Evolutionary conservation across 2,329 filamentous ascomycete genomes (phyloP), one percentile per base, ranked within the genome.

Genomic region (Cladophialophora psammophila): DNA sequence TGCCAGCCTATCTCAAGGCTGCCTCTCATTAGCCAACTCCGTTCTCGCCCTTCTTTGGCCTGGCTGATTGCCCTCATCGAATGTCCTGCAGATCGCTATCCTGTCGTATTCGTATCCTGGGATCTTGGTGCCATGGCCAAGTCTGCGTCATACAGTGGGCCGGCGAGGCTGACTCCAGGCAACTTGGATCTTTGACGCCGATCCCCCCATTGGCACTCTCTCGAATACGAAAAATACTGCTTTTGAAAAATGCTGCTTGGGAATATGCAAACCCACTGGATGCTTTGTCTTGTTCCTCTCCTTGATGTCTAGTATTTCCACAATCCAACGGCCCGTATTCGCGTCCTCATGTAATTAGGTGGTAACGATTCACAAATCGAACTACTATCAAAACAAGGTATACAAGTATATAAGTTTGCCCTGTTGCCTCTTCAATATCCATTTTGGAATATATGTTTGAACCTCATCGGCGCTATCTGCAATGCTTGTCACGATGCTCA

Each of bases 31-130:
- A 2, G 45, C 12, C 40, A 1, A 48, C 4, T 2, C 8, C 18
- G 5, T n/a, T 45, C 15, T 6, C 10, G 5, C 15, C 1, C 10
- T n/a, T 26, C 8, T 6, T 12, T 50, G 18, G 9, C 45, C 13
- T 50, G 26, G 26, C 26, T 26, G 26, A 26, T 26, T 26, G 26
- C 45, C 20, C 20, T 26, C 18, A 34, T 34, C 26, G 26, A 40
- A n/a, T 36, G 18, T 57, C 42, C 55, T 32, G 10, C 13, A 60
- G 18, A 3, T 38, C 10, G 18, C 20, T 13, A 31, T 18, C 53
- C 26, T 20, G 34, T 57, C 64, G 65, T 67, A 67, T 64, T 67
- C 65, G 61, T 53, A 53, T 67, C 53, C 40, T 34, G 5, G 15
- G 10, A 18, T 45, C 18, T 40, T 65, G 60, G 60, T 50, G 18